Base-by-base conservation (phyloP, 2,329 filamentous ascomycete genomes). In the Coleophoma cylindrospora region DNA sequence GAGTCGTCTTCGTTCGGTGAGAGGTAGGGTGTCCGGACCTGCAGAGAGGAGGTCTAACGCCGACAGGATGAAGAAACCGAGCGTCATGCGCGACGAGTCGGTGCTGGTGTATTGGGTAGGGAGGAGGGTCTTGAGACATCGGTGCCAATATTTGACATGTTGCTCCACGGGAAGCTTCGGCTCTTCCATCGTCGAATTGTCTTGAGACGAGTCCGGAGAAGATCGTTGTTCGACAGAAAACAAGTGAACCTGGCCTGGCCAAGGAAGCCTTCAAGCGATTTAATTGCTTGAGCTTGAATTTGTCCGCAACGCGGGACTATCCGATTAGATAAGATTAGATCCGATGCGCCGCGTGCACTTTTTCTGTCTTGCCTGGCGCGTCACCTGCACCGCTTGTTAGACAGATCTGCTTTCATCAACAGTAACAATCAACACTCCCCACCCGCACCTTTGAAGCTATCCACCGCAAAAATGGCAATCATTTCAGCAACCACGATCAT, bases 111-210 rank as follows among this genome's bases (percentile, higher is more conserved):
- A 99, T 55, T 82, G 77, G 43, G 84, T 79, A 0, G 94, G 94
- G 7, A 99, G 83, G 54, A 86, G 79, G 21, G 85, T 86, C 66
- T 86, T 87, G 57, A 94, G 79, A 67, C 92, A 96, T 65, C 91
- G 85, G 57, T 91, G 81, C 86, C 91, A 99, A 78, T 96, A 99
- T 65, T 87, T 89, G 65, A 94, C 75, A 67, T 99, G 94, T 50
- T 77, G 79, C 44, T 80, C 74, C 51, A 76, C 81, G 64, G 87
- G 73, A 54, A 87, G 70, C 21, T 64, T 58, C 3, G 68, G 61
- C 43, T 63, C 57, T 48, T 46, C 54, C 58, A 64, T 64, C 32
- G 43, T 48, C 14, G 37, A 38, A 32, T 40, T 17, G 14, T 19
- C 38, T 13, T n/a, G 14, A 27, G 3, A n/a, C 33, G 36, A 22